Evolutionary conservation across 768 basidiomycete genomes (phyloP).

Genomic region (Lactifluus volemus): DNA sequence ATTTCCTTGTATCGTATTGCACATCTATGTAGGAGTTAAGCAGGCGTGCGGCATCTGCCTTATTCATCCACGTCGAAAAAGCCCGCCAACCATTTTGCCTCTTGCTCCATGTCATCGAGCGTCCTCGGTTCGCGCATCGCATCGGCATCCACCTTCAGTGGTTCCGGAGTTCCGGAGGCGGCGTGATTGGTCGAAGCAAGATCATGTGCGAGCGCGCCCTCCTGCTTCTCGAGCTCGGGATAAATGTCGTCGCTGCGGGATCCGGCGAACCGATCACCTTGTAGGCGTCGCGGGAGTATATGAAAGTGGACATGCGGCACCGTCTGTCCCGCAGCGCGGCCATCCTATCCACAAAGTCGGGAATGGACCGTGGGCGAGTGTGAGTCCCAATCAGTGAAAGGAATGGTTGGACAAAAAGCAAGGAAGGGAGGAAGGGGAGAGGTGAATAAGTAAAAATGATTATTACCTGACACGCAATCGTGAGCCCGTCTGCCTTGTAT

Average conservation of each 20-base stretch:
- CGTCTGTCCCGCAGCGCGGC: conserved; percentile 73
- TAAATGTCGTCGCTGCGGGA: conserved; percentile 64
- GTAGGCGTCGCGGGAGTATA: conserved; percentile 70
- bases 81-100: conserved; percentile 41
- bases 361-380: no score
- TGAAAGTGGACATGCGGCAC: conserved; percentile 98
- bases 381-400: not conserved
- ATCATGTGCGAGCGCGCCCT: conserved; percentile 40
- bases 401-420: not conserved
- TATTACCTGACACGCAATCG: conserved; percentile 83
- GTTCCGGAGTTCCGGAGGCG: conserved; percentile 21
- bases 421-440: not conserved
- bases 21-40: conserved; percentile 5
- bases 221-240: conserved; percentile 62
- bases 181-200: conserved; percentile 20
- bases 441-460: not conserved
- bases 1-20: not conserved
- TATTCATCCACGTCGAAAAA: conserved; percentile 29
- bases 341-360: conserved; percentile 47
- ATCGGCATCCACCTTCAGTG: conserved; percentile 34
- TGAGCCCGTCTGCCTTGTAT: conserved; percentile 77
- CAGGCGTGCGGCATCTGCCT: not conserved
- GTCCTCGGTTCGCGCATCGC: conserved; percentile 37
- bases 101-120: conserved; percentile 46
- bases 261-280: conserved; percentile 55